Conservation (phyloP, 2,329 filamentous ascomycete species). For the Leptographium flavum region DNA sequence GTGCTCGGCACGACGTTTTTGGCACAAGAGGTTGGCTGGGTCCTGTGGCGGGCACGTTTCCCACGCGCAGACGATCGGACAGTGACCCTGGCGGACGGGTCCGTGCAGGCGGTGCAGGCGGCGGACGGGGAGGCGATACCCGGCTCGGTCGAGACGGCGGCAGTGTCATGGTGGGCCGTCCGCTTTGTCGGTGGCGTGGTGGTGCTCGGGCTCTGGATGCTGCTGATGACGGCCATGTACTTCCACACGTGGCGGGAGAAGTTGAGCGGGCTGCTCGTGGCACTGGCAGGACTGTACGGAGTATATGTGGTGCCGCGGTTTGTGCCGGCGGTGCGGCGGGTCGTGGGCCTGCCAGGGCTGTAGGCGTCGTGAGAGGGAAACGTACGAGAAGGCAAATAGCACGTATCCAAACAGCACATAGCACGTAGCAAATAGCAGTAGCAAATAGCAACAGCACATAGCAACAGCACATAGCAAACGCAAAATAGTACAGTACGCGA, state of each 20-base stretch:
- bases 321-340: constrained; percentile 27
- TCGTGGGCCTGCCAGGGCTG: constrained; percentile 38
- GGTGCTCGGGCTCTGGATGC: constrained; percentile 77
- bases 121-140: too few relatives aligned
- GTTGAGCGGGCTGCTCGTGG: constrained; percentile 40
- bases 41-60: constrained; percentile 28
- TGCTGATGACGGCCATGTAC: constrained; percentile 96
- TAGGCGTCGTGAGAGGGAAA: constrained; percentile 13
- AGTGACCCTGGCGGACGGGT: constrained; percentile 52
- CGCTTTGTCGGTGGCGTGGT: constrained; percentile 48
- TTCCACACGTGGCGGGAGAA: constrained; percentile 99
- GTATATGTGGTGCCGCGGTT: constrained; percentile 39
- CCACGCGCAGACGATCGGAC: constrained; percentile 36
- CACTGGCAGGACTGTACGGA: constrained; percentile 29
- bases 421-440: too few relatives aligned
- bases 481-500: too few relatives aligned
- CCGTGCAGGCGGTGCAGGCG: constrained; percentile 43
- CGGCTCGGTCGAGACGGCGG: constrained; percentile 23
- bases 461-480: too few relatives aligned
- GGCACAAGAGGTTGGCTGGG: constrained; percentile 60
- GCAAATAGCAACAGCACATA: too few relatives aligned
- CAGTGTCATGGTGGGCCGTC: constrained; percentile 7
- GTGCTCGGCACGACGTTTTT: constrained; percentile 73
- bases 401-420: too few relatives aligned
- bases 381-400: too few relatives aligned